Evolutionary conservation across 2,329 filamentous ascomycete species (phyloP).

Genomic region (Xylariaceae sp.): DNA sequence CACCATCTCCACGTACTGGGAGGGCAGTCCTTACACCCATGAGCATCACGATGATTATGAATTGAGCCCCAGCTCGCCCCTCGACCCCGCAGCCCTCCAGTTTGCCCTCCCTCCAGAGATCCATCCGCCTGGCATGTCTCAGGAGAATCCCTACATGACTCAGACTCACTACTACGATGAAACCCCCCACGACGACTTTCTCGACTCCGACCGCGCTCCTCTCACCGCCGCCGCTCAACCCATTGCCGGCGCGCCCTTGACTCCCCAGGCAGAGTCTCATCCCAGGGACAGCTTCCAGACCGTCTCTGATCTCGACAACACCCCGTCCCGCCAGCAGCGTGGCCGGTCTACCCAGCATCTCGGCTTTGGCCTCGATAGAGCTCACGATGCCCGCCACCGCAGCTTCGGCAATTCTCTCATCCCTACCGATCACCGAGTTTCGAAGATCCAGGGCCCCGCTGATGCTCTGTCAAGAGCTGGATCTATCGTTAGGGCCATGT

Average conservation of each 20-base stretch:
- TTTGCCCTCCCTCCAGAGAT: slow-evolving; percentile 53
- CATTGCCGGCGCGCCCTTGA: slow-evolving; percentile 47
- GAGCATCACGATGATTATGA: slow-evolving; percentile 33
- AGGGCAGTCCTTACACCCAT: slow-evolving; percentile 38
- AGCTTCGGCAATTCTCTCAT: slow-evolving; percentile 56
- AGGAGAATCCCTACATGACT: slow-evolving; percentile 31
- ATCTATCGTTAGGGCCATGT: slow-evolving; percentile 80
- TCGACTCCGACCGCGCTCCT: slow-evolving; percentile 57
- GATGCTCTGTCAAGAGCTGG: slow-evolving; percentile 65
- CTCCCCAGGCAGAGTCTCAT: slow-evolving; percentile 38
- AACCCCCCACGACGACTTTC: slow-evolving; percentile 36
- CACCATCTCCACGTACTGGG: slow-evolving; percentile 51
- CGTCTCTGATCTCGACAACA: slow-evolving; percentile 49
- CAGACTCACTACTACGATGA: slow-evolving; percentile 41
- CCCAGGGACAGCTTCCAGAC: slow-evolving; percentile 56
- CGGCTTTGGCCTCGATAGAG: slow-evolving; percentile 56
- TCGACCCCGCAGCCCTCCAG: slow-evolving; percentile 51
- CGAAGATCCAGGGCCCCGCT: slow-evolving; percentile 59
- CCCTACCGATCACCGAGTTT: slow-evolving; percentile 50
- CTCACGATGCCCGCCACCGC: slow-evolving; percentile 46
- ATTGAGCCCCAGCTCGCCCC: slow-evolving; percentile 43
- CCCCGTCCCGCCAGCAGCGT: slow-evolving; percentile 43
- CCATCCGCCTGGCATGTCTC: slow-evolving; percentile 27
- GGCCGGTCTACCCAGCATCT: slow-evolving; percentile 48
- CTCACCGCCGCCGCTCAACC: slow-evolving; percentile 54